Evolutionary conservation across 805 yeast species (phyloP), one percentile per base, ranked within the genome.

Genomic region (Candida bentonensis): DNA sequence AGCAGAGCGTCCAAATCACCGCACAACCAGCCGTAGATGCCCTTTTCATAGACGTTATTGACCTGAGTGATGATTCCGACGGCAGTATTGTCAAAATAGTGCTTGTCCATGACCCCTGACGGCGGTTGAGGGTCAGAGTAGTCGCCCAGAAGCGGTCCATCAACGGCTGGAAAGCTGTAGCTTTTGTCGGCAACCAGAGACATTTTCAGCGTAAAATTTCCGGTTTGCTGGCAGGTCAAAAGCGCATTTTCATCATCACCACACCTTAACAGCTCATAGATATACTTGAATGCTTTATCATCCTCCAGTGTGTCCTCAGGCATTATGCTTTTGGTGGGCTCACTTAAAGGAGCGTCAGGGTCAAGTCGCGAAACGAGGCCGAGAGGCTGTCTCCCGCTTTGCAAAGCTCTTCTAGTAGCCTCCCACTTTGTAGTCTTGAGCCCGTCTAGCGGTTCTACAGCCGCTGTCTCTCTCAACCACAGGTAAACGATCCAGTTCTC

Each of bases 181-280:
- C 11, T 11, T 4, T 30, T 17, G n/a, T 30, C 36, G 13, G 36
- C 36, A 11, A 30, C 7, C 5, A 30, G 17, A 30, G 36, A 30
- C 36, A 30, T 30, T 30, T 30, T 30, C 17, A 30, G n/a, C 7
- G 36, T 30, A n/a, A 30, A 30, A 30, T 30, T 30, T 30, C 36
- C 36, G 5, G 36, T 30, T 13, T 30, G 11, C 36, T 30, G 17
- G 20, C 36, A 30, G 11, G n/a, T 15, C 7, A 4, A 4, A 9
- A 4, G 20, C 5, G 36, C 36, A 5, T 5, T n/a, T 4, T 30
- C 17, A n/a, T 15, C n/a, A 5, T 30, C 20, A 15, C 36, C 17
- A 11, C 17, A 17, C 5, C 36, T 9, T 30, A 30, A n/a, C 5
- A 30, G 36, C 20, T 30, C 17, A 15, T 30, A 30, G 20, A 30